A percentile compares a stretch with the other conserved stretches of the same genome.
phyloP scores from a whole-genome alignment of 805 yeast genomes.

The Yarrowia osloensis region DNA sequence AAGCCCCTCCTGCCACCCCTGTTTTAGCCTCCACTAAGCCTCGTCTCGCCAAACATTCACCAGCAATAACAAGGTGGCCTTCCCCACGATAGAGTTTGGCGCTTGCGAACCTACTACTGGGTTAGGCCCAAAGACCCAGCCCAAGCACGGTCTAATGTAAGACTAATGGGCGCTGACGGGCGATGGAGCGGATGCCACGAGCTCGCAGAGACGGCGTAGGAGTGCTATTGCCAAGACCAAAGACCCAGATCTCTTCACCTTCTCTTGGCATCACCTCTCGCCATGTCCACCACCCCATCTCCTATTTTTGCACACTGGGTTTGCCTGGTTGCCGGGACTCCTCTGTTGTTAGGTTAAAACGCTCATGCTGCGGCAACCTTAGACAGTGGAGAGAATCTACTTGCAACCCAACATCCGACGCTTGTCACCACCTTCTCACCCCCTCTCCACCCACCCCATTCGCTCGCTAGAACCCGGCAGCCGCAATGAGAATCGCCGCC shows the following conservation, averaged over 20 bases:
- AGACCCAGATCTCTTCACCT: no score
- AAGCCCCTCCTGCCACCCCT: no score
- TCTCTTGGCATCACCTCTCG: no score
- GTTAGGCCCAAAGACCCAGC: slow-evolving; percentile 6
- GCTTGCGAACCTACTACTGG: neutral
- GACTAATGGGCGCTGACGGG: slow-evolving; percentile 2
- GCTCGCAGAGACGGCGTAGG: no score
- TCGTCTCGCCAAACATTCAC: slow-evolving; percentile 13
- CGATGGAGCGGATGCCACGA: neutral
- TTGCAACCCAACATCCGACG: neutral
- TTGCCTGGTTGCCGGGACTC: slow-evolving; percentile 22
- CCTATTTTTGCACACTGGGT: neutral
- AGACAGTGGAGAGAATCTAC: neutral
- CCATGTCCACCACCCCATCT: neutral
- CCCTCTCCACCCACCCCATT: neutral
- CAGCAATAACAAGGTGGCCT: slow-evolving; percentile 17
- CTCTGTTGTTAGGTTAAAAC: slow-evolving; percentile 19
- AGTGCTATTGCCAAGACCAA: no score
- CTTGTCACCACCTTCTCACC: neutral
- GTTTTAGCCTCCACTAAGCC: neutral
- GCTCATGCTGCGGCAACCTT: slow-evolving; percentile 27
- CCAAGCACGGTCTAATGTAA: slow-evolving; percentile 1
- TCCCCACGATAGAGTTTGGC: slow-evolving; percentile 8
- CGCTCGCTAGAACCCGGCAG: slow-evolving; percentile 9
- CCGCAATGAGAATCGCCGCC: slow-evolving; percentile 27